Evolutionary conservation across 116 monocot species (phyloP).

Genomic region (Papilionanthe hybrid): DNA sequence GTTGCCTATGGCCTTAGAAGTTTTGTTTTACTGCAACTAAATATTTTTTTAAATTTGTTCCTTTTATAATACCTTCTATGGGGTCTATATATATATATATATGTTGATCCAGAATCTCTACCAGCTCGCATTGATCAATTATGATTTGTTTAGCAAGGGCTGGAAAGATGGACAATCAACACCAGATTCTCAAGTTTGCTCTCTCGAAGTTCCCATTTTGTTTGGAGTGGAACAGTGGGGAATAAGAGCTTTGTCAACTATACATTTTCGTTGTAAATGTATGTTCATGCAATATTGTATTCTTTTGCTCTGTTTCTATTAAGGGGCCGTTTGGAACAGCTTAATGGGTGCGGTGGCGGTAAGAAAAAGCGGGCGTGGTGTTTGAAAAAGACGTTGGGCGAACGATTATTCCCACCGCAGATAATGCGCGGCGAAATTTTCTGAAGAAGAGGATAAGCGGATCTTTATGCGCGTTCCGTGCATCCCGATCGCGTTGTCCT

Average conservation of each 20-base stretch:
- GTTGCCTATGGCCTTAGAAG: no score
- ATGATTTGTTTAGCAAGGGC: conserved; percentile 79
- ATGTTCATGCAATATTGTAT: neutral
- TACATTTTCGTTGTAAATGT: conserved; percentile 44
- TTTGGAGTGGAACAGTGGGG: conserved; percentile 9
- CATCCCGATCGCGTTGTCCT: no score
- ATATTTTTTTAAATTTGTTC: neutral
- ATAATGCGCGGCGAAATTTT: no score
- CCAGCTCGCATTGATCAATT: conserved; percentile 91
- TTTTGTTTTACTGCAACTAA: no score
- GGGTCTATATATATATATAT: neutral
- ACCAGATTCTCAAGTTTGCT: conserved; percentile 27
- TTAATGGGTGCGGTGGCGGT: no score
- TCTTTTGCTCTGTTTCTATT: neutral
- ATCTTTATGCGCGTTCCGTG: no score
- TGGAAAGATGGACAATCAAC: conserved; percentile 63
- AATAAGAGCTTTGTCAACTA: conserved; percentile 6
- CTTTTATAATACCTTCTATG: neutral
- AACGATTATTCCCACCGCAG: no score
- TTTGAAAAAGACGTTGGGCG: no score
- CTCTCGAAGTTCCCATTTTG: conserved; percentile 1
- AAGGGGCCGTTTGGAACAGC: neutral
- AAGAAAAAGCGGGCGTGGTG: no score
- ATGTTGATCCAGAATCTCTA: conserved; percentile 57
- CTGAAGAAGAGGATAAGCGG: no score